A percentile compares a stretch with the other conserved stretches of the same genome.
These are phyloP conservation scores for Penicillium aurantiogriseum DNA, from an alignment of 2,329 filamentous ascomycete species.

Conservation along the genomic window DNA sequence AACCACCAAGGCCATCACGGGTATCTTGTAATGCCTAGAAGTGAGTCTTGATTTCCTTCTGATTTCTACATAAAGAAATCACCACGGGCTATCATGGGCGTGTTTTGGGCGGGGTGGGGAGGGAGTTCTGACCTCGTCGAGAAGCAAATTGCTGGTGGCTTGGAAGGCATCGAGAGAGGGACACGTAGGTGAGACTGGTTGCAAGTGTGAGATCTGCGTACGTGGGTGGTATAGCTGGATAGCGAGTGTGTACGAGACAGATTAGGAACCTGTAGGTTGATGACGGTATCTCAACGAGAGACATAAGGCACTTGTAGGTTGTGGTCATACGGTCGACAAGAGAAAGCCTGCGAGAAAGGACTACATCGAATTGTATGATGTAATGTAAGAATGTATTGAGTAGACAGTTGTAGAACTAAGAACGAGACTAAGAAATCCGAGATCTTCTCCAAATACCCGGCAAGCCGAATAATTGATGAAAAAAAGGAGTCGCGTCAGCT, in stretches of 20 bases:
- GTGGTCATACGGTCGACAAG: background rate
- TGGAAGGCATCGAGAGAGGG: background rate
- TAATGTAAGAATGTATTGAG: too few relatives aligned
- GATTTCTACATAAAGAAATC: too few relatives aligned
- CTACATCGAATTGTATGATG: too few relatives aligned
- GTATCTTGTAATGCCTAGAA: too few relatives aligned
- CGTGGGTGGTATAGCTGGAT: background rate
- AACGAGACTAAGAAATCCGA: too few relatives aligned
- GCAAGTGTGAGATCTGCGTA: background rate
- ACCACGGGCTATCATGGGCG: too few relatives aligned
- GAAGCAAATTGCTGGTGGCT: background rate
- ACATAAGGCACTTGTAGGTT: background rate
- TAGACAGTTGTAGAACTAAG: too few relatives aligned
- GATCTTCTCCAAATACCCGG: background rate
- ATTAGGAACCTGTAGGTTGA: background rate
- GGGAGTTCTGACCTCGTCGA: background rate
- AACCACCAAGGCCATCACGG: too few relatives aligned
- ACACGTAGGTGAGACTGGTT: background rate
- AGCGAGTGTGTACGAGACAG: background rate
- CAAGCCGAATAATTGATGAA: conserved; percentile 50
- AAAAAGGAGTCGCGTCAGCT: conserved; percentile 60
- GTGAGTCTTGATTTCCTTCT: too few relatives aligned
- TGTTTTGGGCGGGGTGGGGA: too few relatives aligned
- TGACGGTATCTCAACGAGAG: too few relatives aligned
- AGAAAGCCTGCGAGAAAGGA: background rate